Evolutionary conservation across 177 flowering plant genomes (phyloP).

Genomic region (Vitis hybrid): DNA sequence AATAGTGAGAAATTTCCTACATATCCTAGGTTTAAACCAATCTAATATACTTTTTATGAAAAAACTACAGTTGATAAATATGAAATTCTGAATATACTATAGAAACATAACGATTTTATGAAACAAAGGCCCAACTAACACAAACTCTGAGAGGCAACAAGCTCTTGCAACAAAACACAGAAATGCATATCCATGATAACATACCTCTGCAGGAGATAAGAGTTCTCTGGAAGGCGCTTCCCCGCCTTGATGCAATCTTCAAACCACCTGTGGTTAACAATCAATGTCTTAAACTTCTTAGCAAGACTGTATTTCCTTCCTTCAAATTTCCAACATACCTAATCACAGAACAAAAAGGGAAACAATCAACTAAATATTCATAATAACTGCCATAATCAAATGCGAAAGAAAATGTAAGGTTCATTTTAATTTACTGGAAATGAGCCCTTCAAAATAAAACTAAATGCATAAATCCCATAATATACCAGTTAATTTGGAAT

Average conservation of each 20-base stretch:
- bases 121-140: too few relatives aligned
- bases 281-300: constrained; percentile 42
- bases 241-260: constrained; percentile 78
- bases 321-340: constrained; percentile 87
- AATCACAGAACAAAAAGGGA: constrained; percentile 2
- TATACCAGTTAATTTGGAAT: too few relatives aligned
- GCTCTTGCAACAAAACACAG: background rate
- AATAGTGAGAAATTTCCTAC: too few relatives aligned
- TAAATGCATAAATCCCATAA: too few relatives aligned
- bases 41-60: too few relatives aligned
- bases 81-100: too few relatives aligned
- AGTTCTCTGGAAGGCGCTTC: constrained; percentile 61
- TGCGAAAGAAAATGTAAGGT: too few relatives aligned
- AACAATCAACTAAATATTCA: background rate
- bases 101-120: too few relatives aligned
- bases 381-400: too few relatives aligned
- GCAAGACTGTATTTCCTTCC: constrained; percentile 77
- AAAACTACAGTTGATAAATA: background rate
- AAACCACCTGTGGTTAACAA: constrained; percentile 85
- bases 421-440: too few relatives aligned
- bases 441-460: background rate
- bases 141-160: too few relatives aligned
- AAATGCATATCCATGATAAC: background rate
- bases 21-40: too few relatives aligned
- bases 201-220: constrained; percentile 61